Percentiles rank a stretch among this genome's conserved stretches.
Conservation (phyloP, 768 basidiomycete species). For the Naganishia vishniacii region DNA sequence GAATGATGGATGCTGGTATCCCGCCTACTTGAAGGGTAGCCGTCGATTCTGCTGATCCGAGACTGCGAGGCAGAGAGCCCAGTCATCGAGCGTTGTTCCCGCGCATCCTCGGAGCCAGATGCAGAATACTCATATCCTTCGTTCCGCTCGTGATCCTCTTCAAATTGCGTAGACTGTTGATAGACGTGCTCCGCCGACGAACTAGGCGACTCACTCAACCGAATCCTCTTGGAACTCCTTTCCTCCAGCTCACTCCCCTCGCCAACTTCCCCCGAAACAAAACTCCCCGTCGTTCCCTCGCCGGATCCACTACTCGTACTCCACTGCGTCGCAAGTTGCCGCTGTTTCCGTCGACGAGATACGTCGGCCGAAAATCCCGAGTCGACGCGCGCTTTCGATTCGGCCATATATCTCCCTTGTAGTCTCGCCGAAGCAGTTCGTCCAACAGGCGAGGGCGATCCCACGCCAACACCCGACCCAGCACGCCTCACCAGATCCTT, state of each 20-base stretch:
- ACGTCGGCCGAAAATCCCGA: background rate
- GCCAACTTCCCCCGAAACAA: background rate
- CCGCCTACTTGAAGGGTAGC: background rate
- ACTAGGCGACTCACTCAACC: conserved; percentile 3
- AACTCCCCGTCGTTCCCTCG: background rate
- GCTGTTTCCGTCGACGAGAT: background rate
- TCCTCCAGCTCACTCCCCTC: conserved; percentile 15
- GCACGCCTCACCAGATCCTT: conserved; percentile 12
- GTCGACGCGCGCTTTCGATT: background rate
- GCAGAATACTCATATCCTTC: conserved; percentile 7
- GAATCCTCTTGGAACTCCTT: conserved; percentile 24
- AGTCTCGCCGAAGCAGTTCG: background rate
- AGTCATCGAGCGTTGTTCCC: conserved; percentile 9
- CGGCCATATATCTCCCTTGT: background rate
- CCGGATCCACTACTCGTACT: conserved; percentile 18
- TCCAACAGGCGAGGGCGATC: background rate
- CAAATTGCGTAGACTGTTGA: background rate
- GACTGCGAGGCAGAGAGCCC: conserved; percentile 20
- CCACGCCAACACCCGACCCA: background rate
- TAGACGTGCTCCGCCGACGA: background rate
- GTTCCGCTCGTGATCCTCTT: background rate
- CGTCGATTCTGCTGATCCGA: conserved; percentile 9
- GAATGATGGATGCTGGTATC: background rate
- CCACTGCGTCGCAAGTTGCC: conserved; percentile 8
- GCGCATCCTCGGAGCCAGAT: conserved; percentile 12